A percentile compares a stretch with the other conserved stretches of the same genome.
These are phyloP conservation scores for Irpex rosettiformis DNA, from an alignment of 1,284 basidiomycete genomes.

Conservation along the genomic window DNA sequence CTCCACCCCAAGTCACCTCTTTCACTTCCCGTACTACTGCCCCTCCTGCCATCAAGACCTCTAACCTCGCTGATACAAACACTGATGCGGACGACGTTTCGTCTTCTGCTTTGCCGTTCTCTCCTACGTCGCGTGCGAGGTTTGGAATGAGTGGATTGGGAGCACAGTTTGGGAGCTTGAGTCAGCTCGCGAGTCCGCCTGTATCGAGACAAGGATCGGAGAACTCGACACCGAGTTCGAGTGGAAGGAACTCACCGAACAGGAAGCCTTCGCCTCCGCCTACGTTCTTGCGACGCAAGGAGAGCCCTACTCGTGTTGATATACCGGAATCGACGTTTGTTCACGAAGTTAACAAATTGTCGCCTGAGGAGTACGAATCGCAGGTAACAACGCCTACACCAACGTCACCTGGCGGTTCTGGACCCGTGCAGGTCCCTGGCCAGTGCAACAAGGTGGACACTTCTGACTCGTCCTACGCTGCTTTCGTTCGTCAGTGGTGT, in stretches of 20 bases:
- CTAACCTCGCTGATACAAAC: neutral
- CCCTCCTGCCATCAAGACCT: neutral
- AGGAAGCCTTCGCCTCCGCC: neutral
- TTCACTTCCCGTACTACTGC: neutral
- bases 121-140: conserved; percentile 3
- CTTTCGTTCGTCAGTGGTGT: conserved; percentile 67
- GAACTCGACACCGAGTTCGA: conserved; percentile 2
- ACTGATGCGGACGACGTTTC: neutral
- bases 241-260: neutral
- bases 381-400: neutral
- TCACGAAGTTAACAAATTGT: neutral
- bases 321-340: neutral
- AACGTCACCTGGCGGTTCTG: neutral
- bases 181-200: conserved; percentile 12
- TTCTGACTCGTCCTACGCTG: conserved; percentile 47
- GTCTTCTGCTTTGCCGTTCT: conserved; percentile 9
- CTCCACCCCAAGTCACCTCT: neutral
- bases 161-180: conserved; percentile 1
- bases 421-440: neutral
- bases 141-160: conserved; percentile 3
- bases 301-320: neutral
- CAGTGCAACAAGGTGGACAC: conserved; percentile 12
- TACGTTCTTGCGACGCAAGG: neutral
- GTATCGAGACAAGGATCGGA: conserved; percentile 8
- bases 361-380: neutral